Conservation (phyloP, 257 asterid species). For the Cruciata laevipes region DNA sequence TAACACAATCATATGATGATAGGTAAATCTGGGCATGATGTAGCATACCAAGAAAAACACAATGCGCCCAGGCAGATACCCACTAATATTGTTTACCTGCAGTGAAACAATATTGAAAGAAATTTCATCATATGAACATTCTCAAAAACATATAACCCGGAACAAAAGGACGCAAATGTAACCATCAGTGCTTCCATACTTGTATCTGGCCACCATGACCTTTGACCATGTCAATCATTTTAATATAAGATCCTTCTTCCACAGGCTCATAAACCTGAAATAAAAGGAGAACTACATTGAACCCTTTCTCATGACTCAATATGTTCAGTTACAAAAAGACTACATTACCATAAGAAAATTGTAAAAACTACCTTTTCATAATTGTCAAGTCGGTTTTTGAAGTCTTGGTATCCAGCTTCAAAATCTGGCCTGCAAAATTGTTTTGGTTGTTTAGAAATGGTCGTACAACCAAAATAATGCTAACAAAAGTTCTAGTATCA, state of each 20-base stretch:
- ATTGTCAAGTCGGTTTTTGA: constrained; percentile 83
- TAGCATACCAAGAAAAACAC: constrained; percentile 91
- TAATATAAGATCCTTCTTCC: constrained; percentile 96
- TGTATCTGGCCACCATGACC: constrained; percentile 99
- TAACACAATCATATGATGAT: neutral
- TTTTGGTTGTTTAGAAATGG: constrained; percentile 24
- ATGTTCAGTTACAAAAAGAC: neutral
- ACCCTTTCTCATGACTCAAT: constrained; percentile 1
- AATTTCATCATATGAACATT: neutral
- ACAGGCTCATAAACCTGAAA: constrained; percentile 90
- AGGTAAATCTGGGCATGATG: neutral
- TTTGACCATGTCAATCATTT: constrained; percentile 97
- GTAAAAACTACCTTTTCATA: constrained; percentile 68
- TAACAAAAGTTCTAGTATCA: constrained; percentile 24
- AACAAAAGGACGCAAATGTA: neutral
- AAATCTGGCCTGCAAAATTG: constrained; percentile 83
- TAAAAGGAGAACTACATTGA: constrained; percentile 15
- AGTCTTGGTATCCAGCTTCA: constrained; percentile 97
- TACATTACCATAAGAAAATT: constrained; percentile 21
- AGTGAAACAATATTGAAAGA: neutral
- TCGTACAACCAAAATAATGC: constrained; percentile 12
- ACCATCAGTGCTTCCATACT: constrained; percentile 32
- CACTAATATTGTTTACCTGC: constrained; percentile 98
- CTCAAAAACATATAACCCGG: neutral
- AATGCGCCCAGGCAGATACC: constrained; percentile 97